A percentile compares a stretch with the other conserved stretches of the same genome.
phyloP scores from a whole-genome alignment of 2,329 filamentous ascomycete species.

The Aaosphaeria arxii region DNA sequence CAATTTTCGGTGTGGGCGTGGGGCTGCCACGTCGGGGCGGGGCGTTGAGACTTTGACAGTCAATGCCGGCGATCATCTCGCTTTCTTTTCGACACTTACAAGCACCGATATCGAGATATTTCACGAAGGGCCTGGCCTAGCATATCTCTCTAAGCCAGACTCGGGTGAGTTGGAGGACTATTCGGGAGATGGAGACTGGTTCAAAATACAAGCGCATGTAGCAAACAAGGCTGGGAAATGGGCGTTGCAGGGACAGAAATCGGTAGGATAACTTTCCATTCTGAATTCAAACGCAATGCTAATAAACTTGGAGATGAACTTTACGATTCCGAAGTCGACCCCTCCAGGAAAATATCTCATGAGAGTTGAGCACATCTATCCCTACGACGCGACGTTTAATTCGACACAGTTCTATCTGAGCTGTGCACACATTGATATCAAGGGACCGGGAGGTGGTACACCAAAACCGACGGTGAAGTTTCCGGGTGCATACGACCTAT shows the following conservation, averaged over 20 bases:
- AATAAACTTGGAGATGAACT: conserved; percentile 6
- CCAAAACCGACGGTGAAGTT: conserved; percentile 10
- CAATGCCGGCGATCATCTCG: conserved; percentile 5
- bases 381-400: conserved; percentile 2
- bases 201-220: conserved; percentile 9
- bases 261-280: not conserved
- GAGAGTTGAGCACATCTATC: conserved; percentile 9
- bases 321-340: conserved; percentile 8
- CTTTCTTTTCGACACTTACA: conserved; percentile 1
- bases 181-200: conserved; percentile 9
- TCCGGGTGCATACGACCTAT: conserved; percentile 9
- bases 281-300: not conserved
- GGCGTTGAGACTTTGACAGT: conserved; percentile 7
- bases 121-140: conserved; percentile 10
- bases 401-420: conserved; percentile 11
- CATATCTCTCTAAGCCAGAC: conserved; percentile 5
- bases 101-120: conserved; percentile 6
- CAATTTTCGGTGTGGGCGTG: conserved; percentile 7
- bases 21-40: conserved; percentile 2
- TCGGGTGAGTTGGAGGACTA: conserved; percentile 2
- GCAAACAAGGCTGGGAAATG: not conserved
- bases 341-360: conserved; percentile 11
- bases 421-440: conserved; percentile 10
- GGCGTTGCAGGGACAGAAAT: not conserved
- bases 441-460: conserved; percentile 5